Evolutionary conservation across 75 land plant species (phyloP), one percentile per base, ranked within the genome.

Genomic region (Isoetes taiwanensis): DNA sequence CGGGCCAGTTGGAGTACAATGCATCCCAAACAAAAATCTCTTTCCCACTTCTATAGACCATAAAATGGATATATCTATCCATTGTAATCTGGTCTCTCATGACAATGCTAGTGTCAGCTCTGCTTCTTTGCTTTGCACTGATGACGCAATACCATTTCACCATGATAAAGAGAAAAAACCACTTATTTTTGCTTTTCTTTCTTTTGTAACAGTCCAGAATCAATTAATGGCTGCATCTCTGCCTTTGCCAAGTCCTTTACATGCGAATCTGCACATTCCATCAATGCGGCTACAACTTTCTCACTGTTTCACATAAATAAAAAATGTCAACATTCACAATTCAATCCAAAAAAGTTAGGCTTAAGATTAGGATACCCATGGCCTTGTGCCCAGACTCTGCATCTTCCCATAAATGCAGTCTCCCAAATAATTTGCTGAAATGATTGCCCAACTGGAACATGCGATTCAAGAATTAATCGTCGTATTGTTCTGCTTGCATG

Each of bases 401-500:
- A 79, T 32, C 78, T 88, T 12, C 80, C 84, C 63, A 76, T 52
- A 3, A 94, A 61, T 41, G 84, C 90, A 25, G 30, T 52, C 33
- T 66, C 68, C 90, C 90, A 94, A n/a, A 94, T 61, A 38, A 72
- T 73, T 21, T 59, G 19, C 31, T 81, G 79, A 68, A 94, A 94
- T 1, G 70, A 54, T 3, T 76, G 73, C 33, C 60, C 74, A 14
- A 46, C 48, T 19, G 70, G 55, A 21, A 56, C 37, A 16, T 38
- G 27, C 8, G 76, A 56, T n/a, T 72, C 61, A 61, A 84, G 42
- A 19, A 88, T 66, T n/a, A 94, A 65, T 40, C 81, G 75, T 34
- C 96, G 78, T 23, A 94, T 78, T 42, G 78, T 80, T 59, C 96
- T 71, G 64, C 96, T 88, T 1, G 99, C 76, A 62, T 84, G 74